Base-by-base conservation (phyloP, 2,329 filamentous ascomycete species). In the Exophiala aquamarina region DNA sequence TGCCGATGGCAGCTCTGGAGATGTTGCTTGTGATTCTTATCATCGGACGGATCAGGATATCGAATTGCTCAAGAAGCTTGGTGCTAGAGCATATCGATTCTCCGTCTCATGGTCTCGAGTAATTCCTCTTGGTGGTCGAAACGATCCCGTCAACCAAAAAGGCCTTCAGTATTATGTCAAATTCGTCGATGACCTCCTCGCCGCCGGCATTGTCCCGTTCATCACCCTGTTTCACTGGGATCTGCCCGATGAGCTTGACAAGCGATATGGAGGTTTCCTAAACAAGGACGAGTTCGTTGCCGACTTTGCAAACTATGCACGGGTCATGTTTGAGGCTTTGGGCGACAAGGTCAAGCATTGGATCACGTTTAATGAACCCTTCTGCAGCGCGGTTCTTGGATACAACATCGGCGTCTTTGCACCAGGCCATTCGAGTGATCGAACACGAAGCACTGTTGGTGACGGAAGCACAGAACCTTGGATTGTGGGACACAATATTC, bases 291-390 rank as follows among this genome's bases (percentile, higher is more conserved):
- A 95, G 70, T 94, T 93, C 67, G 82, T 87, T 2, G 78, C 84
- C 49, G 89, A 95, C 70, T 95, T 83, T 64, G 84, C 86, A 59
- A 73, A 85, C 69, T 95, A 91, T 63, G 86, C 89, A 8, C 82
- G 84, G 52, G 74, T 89, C 37, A 75, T 89, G 60, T 94, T 90
- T 72, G 77, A 84, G 63, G 80, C 83, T 1, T 76, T 94, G 47
- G 78, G 78, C 39, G 79, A 83, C 44, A 85, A 84, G 67, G 88
- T 90, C 61, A 89, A 89, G 73, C 78, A 88, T 70, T 95, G 89
- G 89, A 88, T 91, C 66, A 93, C 88, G 19, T 89, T 92, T 72
- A 93, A 93, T 66, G 89, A 95, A 73, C 89, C 89, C 3, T 93
- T 87, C 83, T 94, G 88, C 70, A 87, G 82, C 55, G 82, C 85